Conservation (phyloP, 1,284 basidiomycete species). For the Gomphus bonarii region DNA sequence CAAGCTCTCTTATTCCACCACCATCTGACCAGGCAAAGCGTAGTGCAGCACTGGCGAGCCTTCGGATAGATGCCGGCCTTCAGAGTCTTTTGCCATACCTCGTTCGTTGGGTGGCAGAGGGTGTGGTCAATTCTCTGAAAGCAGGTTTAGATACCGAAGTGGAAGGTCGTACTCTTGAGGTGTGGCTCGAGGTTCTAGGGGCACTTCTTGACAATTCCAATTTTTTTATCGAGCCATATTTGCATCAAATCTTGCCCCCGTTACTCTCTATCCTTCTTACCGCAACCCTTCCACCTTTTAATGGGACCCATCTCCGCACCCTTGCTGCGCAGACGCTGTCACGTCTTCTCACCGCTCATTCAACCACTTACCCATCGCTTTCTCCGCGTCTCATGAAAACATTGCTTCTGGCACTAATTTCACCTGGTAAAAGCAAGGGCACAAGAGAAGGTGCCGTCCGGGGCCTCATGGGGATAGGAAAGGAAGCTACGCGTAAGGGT, state of each 20-base stretch:
- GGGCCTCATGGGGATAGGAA: slow-evolving; percentile 74
- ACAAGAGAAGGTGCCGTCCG: slow-evolving; percentile 81
- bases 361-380: slow-evolving; percentile 77
- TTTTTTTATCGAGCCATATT: slow-evolving; percentile 93
- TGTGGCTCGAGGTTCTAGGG: slow-evolving; percentile 73
- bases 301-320: slow-evolving; percentile 55
- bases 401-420: slow-evolving; percentile 76
- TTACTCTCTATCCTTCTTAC: slow-evolving; percentile 87
- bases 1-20: slow-evolving; percentile 70
- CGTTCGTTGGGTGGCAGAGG: slow-evolving; percentile 90
- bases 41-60: slow-evolving; percentile 81
- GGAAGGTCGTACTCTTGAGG: slow-evolving; percentile 61
- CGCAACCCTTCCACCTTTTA: slow-evolving; percentile 58
- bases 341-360: slow-evolving; percentile 66
- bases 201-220: slow-evolving; percentile 77
- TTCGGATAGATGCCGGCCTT: slow-evolving; percentile 85
- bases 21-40: slow-evolving; percentile 52
- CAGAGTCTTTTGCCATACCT: slow-evolving; percentile 94
- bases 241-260: slow-evolving; percentile 93
- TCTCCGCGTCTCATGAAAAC: slow-evolving; percentile 90
- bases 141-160: slow-evolving; percentile 48
- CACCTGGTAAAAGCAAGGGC: slow-evolving; percentile 57
- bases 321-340: slow-evolving; percentile 77
- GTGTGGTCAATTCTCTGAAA: slow-evolving; percentile 59
- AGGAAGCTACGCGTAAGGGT: slow-evolving; percentile 72